Base-by-base conservation (phyloP, 352 stramenopile species). In the Phytophthora gonapodyides region DNA sequence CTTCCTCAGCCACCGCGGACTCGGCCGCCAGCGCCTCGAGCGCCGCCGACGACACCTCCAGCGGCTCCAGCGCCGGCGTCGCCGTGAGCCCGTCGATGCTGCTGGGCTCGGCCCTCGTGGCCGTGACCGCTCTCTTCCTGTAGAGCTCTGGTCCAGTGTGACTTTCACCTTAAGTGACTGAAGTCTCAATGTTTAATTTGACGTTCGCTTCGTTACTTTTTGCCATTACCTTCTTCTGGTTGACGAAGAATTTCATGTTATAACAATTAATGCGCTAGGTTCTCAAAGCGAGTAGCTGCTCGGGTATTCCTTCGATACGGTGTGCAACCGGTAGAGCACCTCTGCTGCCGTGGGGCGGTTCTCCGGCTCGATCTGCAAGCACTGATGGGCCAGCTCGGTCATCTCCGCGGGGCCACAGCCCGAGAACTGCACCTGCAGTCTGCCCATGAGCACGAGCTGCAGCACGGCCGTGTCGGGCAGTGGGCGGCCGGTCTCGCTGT, bases 281-380 rank as follows among this genome's bases (percentile, higher is more conserved):
- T 24, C 57, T 66, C n/a, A 64, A 24, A 51, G 67, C 49, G 38
- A 71, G 30, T 66, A 78, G 38, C 52, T 78, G 67, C 45, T 69
- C 49, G 45, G 57, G 66, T 73, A 48, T 45, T 64, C 19, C 52
- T 62, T 58, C 61, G 62, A 69, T 27, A 82, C 76, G 46, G 69
- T 69, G 35, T 84, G 70, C 40, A 89, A 58, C 34, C 61, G 48
- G 45, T 86, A 87, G 7, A 79, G 72, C 45, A 86, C 69, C 43
- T 84, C 61, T 1, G 71, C 67, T 10, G 80, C 77, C n/a, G 75
- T 82, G 31, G 76, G 80, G 9, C 78, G 80, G 38, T 78, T 52
- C 37, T 68, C 24, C 2, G 78, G 76, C 7, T 89, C 73, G 17
- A 85, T 53, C 11, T 78, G 51, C 21, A 87, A 47, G 51, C 80